Conservation (phyloP, 2,329 filamentous ascomycete species). For the Exophiala spinifera region DNA sequence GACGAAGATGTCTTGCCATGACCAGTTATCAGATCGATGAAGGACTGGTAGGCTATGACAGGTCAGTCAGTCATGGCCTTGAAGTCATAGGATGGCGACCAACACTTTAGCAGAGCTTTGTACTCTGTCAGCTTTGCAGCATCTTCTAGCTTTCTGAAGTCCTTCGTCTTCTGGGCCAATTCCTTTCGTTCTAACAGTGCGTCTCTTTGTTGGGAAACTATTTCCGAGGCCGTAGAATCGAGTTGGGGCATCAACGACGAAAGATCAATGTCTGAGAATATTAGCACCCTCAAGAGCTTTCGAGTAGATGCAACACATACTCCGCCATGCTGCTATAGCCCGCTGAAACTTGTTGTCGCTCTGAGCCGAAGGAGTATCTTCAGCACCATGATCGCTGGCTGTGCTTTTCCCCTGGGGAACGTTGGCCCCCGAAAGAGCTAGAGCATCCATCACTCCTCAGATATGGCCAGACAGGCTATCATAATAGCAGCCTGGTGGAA, state of each 20-base stretch:
- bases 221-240: conserved; percentile 90
- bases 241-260: conserved; percentile 78
- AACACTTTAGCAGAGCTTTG: conserved; percentile 84
- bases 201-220: conserved; percentile 88
- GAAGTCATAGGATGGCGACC: not conserved
- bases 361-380: conserved; percentile 42
- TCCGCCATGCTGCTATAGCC: conserved; percentile 93
- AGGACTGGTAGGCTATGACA: conserved; percentile 80
- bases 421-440: conserved; percentile 42
- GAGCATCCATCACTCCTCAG: conserved; percentile 40
- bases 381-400: conserved; percentile 29
- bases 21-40: conserved; percentile 93
- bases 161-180: conserved; percentile 97
- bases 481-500: not conserved
- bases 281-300: not conserved
- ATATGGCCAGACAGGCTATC: not conserved
- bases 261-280: conserved; percentile 72
- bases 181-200: conserved; percentile 96
- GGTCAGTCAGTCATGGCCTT: conserved; percentile 12
- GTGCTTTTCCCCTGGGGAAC: conserved; percentile 33
- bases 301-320: conserved; percentile 47
- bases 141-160: conserved; percentile 93
- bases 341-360: conserved; percentile 92
- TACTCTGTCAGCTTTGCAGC: conserved; percentile 79
- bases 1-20: conserved; percentile 93